A percentile compares a stretch with the other conserved stretches of the same genome.
phyloP scores from a whole-genome alignment of 177 flowering plant genomes.

The Tripterygium wilfordii region DNA sequence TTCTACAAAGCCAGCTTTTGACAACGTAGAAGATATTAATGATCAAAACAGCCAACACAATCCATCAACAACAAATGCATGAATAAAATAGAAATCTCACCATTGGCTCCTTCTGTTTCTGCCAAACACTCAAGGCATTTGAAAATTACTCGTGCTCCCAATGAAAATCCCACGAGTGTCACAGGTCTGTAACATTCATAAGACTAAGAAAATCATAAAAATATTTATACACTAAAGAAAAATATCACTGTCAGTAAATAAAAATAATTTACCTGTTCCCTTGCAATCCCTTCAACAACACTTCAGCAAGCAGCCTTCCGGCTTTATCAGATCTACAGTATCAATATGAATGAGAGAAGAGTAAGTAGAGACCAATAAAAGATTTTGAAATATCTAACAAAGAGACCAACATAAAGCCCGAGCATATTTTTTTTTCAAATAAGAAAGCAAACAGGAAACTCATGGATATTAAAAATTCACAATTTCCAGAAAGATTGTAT shows the following conservation, averaged over 20 bases:
- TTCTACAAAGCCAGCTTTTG: slow-evolving; percentile 79
- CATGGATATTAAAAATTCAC: too few species aligned
- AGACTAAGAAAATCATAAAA: neutral
- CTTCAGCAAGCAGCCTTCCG: slow-evolving; percentile 90
- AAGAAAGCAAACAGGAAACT: too few species aligned
- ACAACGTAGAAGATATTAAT: slow-evolving; percentile 11
- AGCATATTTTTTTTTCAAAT: too few species aligned
- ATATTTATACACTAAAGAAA: neutral
- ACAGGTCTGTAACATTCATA: slow-evolving; percentile 72
- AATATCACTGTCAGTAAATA: neutral
- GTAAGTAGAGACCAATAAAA: neutral
- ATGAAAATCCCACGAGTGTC: slow-evolving; percentile 87
- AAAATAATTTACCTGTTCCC: slow-evolving; percentile 63
- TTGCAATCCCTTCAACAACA: slow-evolving; percentile 71
- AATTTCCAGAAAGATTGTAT: too few species aligned
- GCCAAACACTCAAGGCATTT: slow-evolving; percentile 83
- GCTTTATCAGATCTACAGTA: slow-evolving; percentile 85
- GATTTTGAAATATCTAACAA: neutral
- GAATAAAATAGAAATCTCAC: neutral
- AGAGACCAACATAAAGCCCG: too few species aligned
- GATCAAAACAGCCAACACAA: too few species aligned
- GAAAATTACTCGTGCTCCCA: slow-evolving; percentile 93
- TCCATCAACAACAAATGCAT: slow-evolving; percentile 3
- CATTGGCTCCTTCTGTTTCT: slow-evolving; percentile 30
- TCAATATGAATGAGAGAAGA: too few species aligned